Percentiles rank a stretch among this genome's conserved stretches.
Conservation (phyloP, 768 basidiomycete genomes). For the Pleurotus citrinopileatus region DNA sequence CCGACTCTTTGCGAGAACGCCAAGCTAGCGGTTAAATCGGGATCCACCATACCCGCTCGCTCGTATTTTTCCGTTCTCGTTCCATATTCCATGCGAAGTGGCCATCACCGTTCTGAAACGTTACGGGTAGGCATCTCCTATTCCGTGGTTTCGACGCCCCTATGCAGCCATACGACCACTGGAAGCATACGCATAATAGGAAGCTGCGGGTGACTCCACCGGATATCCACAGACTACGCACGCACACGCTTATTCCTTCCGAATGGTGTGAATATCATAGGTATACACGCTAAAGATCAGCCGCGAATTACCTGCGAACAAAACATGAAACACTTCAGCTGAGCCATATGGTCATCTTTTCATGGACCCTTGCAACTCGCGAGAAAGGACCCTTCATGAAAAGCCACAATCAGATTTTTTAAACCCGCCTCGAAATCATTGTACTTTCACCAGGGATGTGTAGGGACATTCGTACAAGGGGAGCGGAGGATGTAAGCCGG, state of each 20-base stretch:
- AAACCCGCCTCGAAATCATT: constrained; percentile 2
- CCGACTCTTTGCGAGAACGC: too few relatives aligned
- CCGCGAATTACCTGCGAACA: neutral
- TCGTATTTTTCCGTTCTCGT: too few relatives aligned
- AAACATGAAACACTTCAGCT: neutral
- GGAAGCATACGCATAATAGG: too few relatives aligned
- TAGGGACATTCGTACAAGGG: neutral
- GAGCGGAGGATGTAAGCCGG: neutral
- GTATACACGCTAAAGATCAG: neutral
- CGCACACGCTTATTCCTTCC: neutral
- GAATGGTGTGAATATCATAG: neutral
- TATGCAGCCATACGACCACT: too few relatives aligned
- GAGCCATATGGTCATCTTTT: constrained; percentile 2
- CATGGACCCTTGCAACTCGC: constrained; percentile 6
- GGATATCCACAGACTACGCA: too few relatives aligned
- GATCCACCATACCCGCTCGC: too few relatives aligned
- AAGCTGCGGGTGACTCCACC: too few relatives aligned
- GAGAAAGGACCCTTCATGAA: constrained; percentile 1
- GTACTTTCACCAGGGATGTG: neutral
- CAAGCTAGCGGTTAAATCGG: too few relatives aligned
- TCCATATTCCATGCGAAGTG: too few relatives aligned
- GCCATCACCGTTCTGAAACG: too few relatives aligned
- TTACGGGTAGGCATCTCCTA: too few relatives aligned
- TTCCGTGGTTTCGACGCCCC: too few relatives aligned
- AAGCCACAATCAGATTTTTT: constrained; percentile 3